Evolutionary conservation across 192 early-diverging fungal species (phyloP).

Genomic region (Linderina pennispora): DNA sequence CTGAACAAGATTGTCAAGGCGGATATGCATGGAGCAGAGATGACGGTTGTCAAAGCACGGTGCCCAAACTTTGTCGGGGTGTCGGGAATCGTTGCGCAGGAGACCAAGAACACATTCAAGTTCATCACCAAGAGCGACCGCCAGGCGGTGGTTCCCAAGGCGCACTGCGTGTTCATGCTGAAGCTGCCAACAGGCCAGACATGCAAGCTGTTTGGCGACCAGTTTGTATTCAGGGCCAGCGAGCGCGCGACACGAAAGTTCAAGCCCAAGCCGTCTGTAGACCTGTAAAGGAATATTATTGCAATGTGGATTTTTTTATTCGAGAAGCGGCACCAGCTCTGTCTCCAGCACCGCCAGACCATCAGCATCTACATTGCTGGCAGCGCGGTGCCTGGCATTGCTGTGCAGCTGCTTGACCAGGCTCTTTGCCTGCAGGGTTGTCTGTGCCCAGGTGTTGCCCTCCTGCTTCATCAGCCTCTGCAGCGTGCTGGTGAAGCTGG

Average conservation of each 20-base stretch:
- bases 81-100: slow-evolving; percentile 77
- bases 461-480: slow-evolving; percentile 3
- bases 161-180: slow-evolving; percentile 49
- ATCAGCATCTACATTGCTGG: neutral
- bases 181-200: slow-evolving; percentile 27
- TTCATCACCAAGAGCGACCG: slow-evolving; percentile 64
- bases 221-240: slow-evolving; percentile 64
- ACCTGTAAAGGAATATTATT: slow-evolving; percentile 5
- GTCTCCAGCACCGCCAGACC: slow-evolving; percentile 6
- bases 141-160: slow-evolving; percentile 68
- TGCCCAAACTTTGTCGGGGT: slow-evolving; percentile 73
- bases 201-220: slow-evolving; percentile 70
- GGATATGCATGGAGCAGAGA: slow-evolving; percentile 77
- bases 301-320: too few relatives aligned
- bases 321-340: slow-evolving; percentile 1
- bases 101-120: slow-evolving; percentile 83
- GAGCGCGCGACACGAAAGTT: slow-evolving; percentile 61
- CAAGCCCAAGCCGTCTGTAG: slow-evolving; percentile 34
- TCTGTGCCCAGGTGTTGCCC: slow-evolving; percentile 22
- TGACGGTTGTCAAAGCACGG: slow-evolving; percentile 70
- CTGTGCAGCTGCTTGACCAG: slow-evolving; percentile 26
- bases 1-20: slow-evolving; percentile 52
- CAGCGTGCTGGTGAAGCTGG: slow-evolving; percentile 15
- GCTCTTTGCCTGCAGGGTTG: slow-evolving; percentile 35
- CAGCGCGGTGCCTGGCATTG: neutral